These are phyloP conservation scores for Chrysopogon serrulatus DNA, from an alignment of 176 grass and related monocot genomes.

Conservation along the genomic window DNA sequence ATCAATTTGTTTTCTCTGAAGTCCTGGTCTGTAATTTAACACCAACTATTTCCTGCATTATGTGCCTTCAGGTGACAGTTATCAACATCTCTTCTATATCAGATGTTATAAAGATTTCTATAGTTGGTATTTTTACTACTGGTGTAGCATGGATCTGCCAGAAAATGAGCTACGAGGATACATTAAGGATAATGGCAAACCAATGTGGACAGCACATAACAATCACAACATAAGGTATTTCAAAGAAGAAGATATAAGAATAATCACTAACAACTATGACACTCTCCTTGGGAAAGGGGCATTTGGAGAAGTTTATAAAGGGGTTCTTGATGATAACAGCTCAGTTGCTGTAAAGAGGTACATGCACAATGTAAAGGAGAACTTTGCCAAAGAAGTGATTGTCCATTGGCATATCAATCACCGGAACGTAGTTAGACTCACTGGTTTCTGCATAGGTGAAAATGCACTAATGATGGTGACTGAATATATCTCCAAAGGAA, in stretches of 20 bases:
- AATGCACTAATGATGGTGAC: not conserved
- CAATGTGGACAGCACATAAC: too few relatives aligned
- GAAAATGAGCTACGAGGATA: too few relatives aligned
- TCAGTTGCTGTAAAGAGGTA: constrained; percentile 18
- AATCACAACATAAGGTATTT: not conserved
- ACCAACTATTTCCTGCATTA: too few relatives aligned
- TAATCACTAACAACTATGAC: not conserved
- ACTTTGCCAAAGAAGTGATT: not conserved
- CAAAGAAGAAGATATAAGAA: not conserved
- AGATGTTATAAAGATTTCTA: too few relatives aligned
- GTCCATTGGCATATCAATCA: not conserved
- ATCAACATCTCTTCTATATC: too few relatives aligned
- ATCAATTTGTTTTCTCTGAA: too few relatives aligned
- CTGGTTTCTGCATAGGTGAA: not conserved
- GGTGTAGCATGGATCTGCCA: too few relatives aligned
- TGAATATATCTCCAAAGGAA: not conserved
- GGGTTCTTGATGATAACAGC: not conserved
- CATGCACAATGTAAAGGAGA: not conserved
- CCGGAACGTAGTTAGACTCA: not conserved
- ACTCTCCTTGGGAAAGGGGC: not conserved
- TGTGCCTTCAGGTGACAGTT: too few relatives aligned
- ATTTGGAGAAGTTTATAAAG: too few relatives aligned
- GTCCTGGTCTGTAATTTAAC: too few relatives aligned
- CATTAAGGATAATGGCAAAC: too few relatives aligned
- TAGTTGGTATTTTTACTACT: too few relatives aligned